These are phyloP conservation scores for Pseudogymnoascus sp. DNA, from an alignment of 2,329 filamentous ascomycete genomes.

Conservation along the genomic window DNA sequence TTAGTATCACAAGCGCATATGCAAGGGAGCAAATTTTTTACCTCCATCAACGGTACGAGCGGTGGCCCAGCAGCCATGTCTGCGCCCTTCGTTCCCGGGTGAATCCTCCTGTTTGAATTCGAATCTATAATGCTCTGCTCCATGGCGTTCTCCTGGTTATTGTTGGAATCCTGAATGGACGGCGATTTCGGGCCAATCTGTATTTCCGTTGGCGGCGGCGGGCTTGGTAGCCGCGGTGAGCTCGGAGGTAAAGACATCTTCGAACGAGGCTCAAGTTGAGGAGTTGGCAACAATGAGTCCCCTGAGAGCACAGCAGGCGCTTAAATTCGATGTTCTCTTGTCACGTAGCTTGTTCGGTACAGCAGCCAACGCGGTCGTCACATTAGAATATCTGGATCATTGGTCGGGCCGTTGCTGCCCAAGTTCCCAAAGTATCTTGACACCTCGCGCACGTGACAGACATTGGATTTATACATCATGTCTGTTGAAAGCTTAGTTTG, in stretches of 20 bases:
- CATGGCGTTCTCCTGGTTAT: conserved; percentile 49
- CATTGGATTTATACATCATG: conserved; percentile 1
- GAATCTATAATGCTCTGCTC: conserved; percentile 60
- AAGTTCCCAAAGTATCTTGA: neutral
- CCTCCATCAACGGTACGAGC: conserved; percentile 76
- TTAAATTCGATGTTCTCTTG: conserved; percentile 6
- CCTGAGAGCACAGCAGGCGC: neutral
- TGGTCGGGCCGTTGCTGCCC: conserved; percentile 1
- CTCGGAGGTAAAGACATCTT: conserved; percentile 58
- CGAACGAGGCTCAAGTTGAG: conserved; percentile 12
- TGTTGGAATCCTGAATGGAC: conserved; percentile 51
- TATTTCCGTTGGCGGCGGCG: conserved; percentile 89
- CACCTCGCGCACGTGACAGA: neutral
- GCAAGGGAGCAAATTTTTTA: conserved; percentile 34
- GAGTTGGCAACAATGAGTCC: conserved; percentile 1
- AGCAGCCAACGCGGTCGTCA: neutral
- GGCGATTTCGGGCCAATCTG: conserved; percentile 80
- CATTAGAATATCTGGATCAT: conserved; percentile 6
- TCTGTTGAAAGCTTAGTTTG: too few species aligned
- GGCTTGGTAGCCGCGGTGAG: conserved; percentile 88
- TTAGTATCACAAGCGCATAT: conserved; percentile 18
- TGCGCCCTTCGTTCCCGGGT: conserved; percentile 81
- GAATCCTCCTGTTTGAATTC: conserved; percentile 75
- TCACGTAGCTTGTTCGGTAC: conserved; percentile 6
- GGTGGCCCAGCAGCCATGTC: conserved; percentile 93